These are phyloP conservation scores for Sporothrix variecibatus DNA, from an alignment of 2,329 filamentous ascomycete species.

Conservation along the genomic window DNA sequence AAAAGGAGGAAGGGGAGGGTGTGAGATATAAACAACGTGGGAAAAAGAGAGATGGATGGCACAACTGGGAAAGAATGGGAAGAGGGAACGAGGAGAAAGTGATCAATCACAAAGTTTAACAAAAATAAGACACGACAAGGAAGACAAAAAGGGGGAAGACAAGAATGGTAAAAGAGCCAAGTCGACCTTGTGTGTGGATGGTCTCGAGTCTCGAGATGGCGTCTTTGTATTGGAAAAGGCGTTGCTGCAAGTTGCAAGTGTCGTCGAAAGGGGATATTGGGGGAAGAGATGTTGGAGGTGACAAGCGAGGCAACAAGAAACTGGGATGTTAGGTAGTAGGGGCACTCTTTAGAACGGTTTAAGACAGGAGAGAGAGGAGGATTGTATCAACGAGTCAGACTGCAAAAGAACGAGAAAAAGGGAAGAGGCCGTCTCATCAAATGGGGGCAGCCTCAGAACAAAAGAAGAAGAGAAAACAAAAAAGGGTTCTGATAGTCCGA, in stretches of 20 bases:
- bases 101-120: background rate
- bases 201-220: background rate
- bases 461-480: no score
- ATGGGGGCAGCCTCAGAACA: background rate
- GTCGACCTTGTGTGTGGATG: background rate
- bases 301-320: background rate
- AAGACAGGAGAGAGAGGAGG: background rate
- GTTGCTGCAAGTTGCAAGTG: background rate
- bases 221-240: background rate
- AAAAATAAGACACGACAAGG: background rate
- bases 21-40: constrained; percentile 1
- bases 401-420: background rate
- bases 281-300: background rate
- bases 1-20: background rate
- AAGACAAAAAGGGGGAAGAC: background rate
- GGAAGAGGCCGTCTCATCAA: background rate
- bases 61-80: no score
- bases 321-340: background rate
- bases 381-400: background rate
- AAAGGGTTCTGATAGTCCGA: background rate
- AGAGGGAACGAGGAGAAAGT: background rate
- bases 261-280: background rate
- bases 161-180: background rate
- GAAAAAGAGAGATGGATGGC: background rate
- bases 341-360: no score